These are phyloP conservation scores for Benincasa hispida DNA, from an alignment of 306 rosid genomes.

Conservation along the genomic window DNA sequence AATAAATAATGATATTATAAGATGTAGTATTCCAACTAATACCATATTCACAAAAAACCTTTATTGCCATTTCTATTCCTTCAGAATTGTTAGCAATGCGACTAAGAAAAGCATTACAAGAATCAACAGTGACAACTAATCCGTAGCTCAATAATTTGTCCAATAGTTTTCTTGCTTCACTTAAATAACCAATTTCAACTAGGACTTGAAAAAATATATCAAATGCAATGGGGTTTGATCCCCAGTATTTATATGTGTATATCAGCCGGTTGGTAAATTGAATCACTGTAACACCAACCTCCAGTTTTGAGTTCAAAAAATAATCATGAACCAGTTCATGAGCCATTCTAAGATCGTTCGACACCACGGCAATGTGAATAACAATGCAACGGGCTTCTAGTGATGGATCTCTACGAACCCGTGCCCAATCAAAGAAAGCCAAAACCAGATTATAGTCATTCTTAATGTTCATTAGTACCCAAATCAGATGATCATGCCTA, in stretches of 20 bases:
- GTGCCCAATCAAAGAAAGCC: conserved; percentile 61
- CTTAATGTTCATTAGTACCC: conserved; percentile 58
- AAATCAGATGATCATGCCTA: conserved; percentile 45
- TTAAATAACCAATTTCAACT: conserved; percentile 48
- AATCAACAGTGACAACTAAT: conserved; percentile 46
- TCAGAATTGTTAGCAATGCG: conserved; percentile 29
- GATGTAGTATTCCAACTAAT: conserved; percentile 61
- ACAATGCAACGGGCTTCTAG: conserved; percentile 64
- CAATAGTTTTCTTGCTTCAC: conserved; percentile 49
- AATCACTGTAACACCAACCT: conserved; percentile 15
- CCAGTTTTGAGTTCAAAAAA: conserved; percentile 40
- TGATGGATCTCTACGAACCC: conserved; percentile 36
- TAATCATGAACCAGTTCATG: conserved; percentile 44
- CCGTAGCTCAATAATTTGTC: conserved; percentile 53
- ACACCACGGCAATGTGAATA: conserved; percentile 49
- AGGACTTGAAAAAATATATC: conserved; percentile 66
- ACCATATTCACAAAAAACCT: conserved; percentile 57
- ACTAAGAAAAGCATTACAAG: conserved; percentile 63
- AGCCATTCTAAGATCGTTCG: conserved; percentile 50
- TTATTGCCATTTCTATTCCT: conserved; percentile 28
- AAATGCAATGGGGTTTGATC: conserved; percentile 59
- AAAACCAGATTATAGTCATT: conserved; percentile 45
- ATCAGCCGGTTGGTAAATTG: conserved; percentile 46
- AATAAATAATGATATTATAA: conserved; percentile 50
- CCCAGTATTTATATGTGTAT: conserved; percentile 80